Evolutionary conservation across 345 rosid species (phyloP), one percentile per base, ranked within the genome.

Genomic region (Camelina sativa): DNA sequence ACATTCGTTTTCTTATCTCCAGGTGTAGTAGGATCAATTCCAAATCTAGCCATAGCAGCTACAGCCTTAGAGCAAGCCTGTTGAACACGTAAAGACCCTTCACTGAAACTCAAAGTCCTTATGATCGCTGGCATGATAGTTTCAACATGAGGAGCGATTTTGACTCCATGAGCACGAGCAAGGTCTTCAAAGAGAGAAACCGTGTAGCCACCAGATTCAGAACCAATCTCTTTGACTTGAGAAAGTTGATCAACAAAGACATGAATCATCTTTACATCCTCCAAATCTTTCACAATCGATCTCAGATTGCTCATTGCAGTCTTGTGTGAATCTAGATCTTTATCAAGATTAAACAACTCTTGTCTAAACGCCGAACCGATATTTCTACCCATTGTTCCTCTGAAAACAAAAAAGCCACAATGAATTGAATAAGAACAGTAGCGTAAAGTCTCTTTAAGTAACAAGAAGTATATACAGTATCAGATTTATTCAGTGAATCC

Each of bases 31-130:
- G 92, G 97, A 37, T 88, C 97, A 66, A 96, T 86, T 25, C 96
- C 98, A 58, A 87, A 92, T 74, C 97, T 89, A 7, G 99, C 97
- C 60, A 92, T 86, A 65, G 98, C 97, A 1, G 99, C 94, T 8
- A 96, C 91, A 23, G 91, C 99, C 80, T 87, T 92, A 22, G 99
- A 86, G 80, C 99, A 96, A 13, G 99, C 99, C 71, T 96, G 97
- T 69, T 92, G 98, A 80, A 96, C 93, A 50, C 84, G 85, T 61
- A 92, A 85, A 9, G 96, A 92, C 8, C 93, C 99, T 10, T 91
- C 93, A 79, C 93, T 92, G 15, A 89, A 89, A 50, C 88, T 86
- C 56, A 96, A 65, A 1, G 98, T 92, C 78, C 88, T 92, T 75
- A 91, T 78, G 16, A 96, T 78, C n/a, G 89, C 87, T 0, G 81